Percentiles rank a stretch among this genome's conserved stretches.
Evolutionary conservation across 768 basidiomycete species (phyloP).

Genomic region (Lactifluus subvellereus): DNA sequence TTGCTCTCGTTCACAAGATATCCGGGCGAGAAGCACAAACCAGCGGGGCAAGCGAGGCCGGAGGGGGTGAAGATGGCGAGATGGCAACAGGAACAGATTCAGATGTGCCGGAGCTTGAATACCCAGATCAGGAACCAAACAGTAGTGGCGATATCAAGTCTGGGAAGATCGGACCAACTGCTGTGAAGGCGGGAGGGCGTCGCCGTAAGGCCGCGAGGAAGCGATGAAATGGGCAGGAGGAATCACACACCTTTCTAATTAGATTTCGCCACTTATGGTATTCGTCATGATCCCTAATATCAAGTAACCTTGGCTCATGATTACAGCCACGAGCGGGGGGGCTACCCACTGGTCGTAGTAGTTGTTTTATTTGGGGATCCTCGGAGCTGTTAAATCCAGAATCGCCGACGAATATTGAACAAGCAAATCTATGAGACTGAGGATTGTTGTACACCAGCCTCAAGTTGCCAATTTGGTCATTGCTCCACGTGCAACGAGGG

Average conservation of each 20-base stretch:
- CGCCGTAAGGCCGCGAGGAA: constrained; percentile 54
- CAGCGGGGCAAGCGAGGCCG: neutral
- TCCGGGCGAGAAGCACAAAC: constrained; percentile 17
- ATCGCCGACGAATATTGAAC: neutral
- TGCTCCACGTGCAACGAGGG: neutral
- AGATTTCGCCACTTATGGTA: neutral
- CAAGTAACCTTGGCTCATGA: neutral
- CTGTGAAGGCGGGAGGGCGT: constrained; percentile 55
- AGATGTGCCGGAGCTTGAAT: constrained; percentile 35
- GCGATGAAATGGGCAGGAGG: constrained; percentile 32
- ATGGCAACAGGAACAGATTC: constrained; percentile 42
- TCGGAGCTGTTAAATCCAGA: neutral
- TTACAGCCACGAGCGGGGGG: neutral
- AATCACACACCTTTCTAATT: neutral
- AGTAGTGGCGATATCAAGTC: constrained; percentile 24
- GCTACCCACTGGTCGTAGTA: neutral
- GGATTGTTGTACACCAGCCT: too few relatives aligned
- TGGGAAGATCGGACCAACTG: constrained; percentile 34
- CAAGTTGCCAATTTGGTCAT: neutral
- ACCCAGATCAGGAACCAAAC: constrained; percentile 33
- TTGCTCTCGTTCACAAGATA: constrained; percentile 29
- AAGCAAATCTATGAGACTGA: too few relatives aligned
- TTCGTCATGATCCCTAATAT: too few relatives aligned
- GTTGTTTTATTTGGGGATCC: neutral
- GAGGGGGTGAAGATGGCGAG: constrained; percentile 38